phyloP scores from a whole-genome alignment of 2,329 filamentous ascomycete species.

The Gaeumannomyces tritici region DNA sequence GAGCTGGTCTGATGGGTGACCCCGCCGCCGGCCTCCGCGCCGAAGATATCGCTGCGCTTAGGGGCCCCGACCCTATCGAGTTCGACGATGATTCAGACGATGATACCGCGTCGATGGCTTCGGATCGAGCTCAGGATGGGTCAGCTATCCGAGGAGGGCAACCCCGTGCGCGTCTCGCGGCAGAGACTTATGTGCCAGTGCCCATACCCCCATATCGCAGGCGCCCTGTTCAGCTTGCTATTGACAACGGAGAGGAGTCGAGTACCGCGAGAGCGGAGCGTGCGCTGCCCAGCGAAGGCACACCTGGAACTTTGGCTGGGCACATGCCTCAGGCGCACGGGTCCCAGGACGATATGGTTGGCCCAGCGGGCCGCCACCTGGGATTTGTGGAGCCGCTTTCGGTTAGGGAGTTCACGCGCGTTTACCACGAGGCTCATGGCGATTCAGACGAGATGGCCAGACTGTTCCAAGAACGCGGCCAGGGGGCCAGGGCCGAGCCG shows the following conservation, averaged over 20 bases:
- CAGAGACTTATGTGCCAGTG: not conserved
- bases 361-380: no score
- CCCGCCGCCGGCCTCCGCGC: not conserved
- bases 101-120: not conserved
- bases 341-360: not conserved
- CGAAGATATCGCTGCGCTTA: constrained; percentile 1
- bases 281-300: not conserved
- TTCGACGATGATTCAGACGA: not conserved
- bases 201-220: not conserved
- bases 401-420: constrained; percentile 38
- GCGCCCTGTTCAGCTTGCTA: not conserved
- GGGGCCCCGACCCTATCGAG: not conserved
- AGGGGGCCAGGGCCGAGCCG: constrained; percentile 47
- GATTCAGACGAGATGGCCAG: constrained; percentile 48
- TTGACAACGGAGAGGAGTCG: not conserved
- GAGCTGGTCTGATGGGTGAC: not conserved
- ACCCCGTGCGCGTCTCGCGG: not conserved
- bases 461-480: constrained; percentile 51
- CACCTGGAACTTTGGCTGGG: not conserved
- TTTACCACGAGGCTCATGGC: constrained; percentile 50
- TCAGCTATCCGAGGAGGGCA: not conserved
- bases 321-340: not conserved
- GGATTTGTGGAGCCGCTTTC: not conserved
- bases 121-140: not conserved
- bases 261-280: not conserved